Conservation (phyloP, 306 rosid genomes). For the Albizia julibrissin region DNA sequence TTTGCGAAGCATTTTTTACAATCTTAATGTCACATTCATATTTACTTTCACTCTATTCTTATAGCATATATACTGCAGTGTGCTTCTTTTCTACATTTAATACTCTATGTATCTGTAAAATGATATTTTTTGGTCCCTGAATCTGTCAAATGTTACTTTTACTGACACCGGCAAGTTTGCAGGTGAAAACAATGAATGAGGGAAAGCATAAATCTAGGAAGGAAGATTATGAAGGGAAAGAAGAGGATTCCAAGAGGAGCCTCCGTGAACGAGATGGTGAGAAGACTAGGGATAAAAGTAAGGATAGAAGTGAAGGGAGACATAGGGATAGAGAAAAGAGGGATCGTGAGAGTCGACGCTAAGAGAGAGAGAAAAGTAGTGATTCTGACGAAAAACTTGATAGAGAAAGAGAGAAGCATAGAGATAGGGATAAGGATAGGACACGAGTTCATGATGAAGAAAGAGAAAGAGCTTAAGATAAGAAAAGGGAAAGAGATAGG, state of each 20-base stretch:
- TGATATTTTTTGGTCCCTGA: not conserved
- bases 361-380: constrained; percentile 41
- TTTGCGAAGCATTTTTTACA: not conserved
- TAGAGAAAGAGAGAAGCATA: constrained; percentile 49
- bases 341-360: constrained; percentile 36
- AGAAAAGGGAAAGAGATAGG: constrained; percentile 41
- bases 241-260: constrained; percentile 67
- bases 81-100: not conserved
- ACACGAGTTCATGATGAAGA: constrained; percentile 24
- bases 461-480: constrained; percentile 36
- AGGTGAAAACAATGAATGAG: constrained; percentile 60
- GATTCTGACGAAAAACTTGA: constrained; percentile 29
- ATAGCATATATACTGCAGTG: not conserved
- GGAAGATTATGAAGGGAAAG: constrained; percentile 52
- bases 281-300: constrained; percentile 48
- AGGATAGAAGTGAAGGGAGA: constrained; percentile 51
- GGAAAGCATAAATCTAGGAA: constrained; percentile 62
- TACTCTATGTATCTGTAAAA: not conserved
- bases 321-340: constrained; percentile 62
- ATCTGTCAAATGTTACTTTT: not conserved
- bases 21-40: not conserved
- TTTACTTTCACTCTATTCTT: not conserved
- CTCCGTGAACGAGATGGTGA: constrained; percentile 50
- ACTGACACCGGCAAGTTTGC: not conserved
- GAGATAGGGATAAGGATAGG: constrained; percentile 43